Percentiles rank a stretch among this genome's conserved stretches.
These are phyloP conservation scores for Mycena polygramma DNA, from an alignment of 768 basidiomycete genomes.

Conservation along the genomic window DNA sequence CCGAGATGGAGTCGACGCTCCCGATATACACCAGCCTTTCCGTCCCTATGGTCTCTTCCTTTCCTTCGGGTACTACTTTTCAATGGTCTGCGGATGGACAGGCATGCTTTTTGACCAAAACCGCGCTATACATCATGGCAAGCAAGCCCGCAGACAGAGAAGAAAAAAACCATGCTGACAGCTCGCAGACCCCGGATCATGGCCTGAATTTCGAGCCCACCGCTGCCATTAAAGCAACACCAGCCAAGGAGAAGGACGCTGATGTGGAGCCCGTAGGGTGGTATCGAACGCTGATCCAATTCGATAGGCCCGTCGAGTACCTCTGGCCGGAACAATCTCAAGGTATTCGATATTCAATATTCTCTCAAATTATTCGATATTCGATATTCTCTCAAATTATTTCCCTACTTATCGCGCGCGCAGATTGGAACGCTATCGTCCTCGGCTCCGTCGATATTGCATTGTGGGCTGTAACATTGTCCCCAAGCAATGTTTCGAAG, in stretches of 20 bases:
- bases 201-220: slow-evolving; percentile 76
- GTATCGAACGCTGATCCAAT: slow-evolving; percentile 82
- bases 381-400: background rate
- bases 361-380: background rate
- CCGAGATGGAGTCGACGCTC: slow-evolving; percentile 6
- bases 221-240: slow-evolving; percentile 60
- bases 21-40: slow-evolving; percentile 65
- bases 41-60: slow-evolving; percentile 70
- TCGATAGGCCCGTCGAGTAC: slow-evolving; percentile 56
- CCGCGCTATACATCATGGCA: slow-evolving; percentile 79
- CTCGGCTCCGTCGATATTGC: slow-evolving; percentile 82
- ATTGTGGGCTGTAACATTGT: slow-evolving; percentile 68
- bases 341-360: too few relatives aligned
- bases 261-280: slow-evolving; percentile 64
- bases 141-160: slow-evolving; percentile 32
- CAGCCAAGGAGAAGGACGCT: slow-evolving; percentile 45
- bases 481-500: slow-evolving; percentile 74
- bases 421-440: slow-evolving; percentile 77
- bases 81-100: slow-evolving; percentile 87
- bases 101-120: slow-evolving; percentile 73
- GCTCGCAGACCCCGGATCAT: slow-evolving; percentile 75
- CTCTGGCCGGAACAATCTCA: slow-evolving; percentile 66
- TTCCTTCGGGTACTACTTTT: slow-evolving; percentile 69
- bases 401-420: background rate
- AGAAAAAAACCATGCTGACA: background rate